Evolutionary conservation across 192 early-diverging fungal species (phyloP).

Genomic region (Rhizoclosmatium globosum): DNA sequence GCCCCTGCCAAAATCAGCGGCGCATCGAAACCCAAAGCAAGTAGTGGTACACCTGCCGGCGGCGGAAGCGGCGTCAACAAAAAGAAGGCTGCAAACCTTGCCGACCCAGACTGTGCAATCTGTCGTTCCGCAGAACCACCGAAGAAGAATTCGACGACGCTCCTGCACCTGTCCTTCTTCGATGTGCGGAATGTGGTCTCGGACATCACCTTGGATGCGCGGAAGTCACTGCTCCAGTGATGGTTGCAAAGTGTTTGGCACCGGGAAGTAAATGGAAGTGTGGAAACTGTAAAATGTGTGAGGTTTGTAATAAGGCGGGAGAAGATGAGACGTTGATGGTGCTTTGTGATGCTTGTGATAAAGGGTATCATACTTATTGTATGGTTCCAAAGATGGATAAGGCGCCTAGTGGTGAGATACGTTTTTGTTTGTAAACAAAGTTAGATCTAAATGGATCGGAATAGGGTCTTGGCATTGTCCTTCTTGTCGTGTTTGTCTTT

Average conservation of each 20-base stretch:
- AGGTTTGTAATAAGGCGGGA: constrained; percentile 54
- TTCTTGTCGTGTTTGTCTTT: constrained; percentile 52
- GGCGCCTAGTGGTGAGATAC: constrained; percentile 51
- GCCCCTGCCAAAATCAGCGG: neutral
- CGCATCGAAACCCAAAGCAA: constrained; percentile 7
- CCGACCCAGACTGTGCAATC: constrained; percentile 35
- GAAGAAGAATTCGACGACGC: constrained; percentile 23
- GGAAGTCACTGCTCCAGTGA: constrained; percentile 53
- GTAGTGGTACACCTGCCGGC: constrained; percentile 15
- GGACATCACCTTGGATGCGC: constrained; percentile 56
- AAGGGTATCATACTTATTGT: constrained; percentile 64
- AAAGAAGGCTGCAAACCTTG: constrained; percentile 14
- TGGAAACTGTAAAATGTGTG: constrained; percentile 60
- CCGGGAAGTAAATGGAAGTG: constrained; percentile 57
- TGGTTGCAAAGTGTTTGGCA: constrained; percentile 51
- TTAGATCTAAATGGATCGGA: neutral
- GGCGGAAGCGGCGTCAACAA: neutral
- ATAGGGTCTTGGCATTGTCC: constrained; percentile 58
- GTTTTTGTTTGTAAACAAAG: neutral
- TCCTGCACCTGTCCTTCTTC: constrained; percentile 18
- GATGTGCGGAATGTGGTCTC: constrained; percentile 26
- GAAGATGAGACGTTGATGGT: constrained; percentile 59
- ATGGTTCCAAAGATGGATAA: constrained; percentile 52
- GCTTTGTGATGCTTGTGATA: constrained; percentile 66
- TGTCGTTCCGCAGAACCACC: constrained; percentile 25